These are phyloP conservation scores for Penicillium canariense DNA, from an alignment of 495 filamentous ascomycete species.

Conservation along the genomic window DNA sequence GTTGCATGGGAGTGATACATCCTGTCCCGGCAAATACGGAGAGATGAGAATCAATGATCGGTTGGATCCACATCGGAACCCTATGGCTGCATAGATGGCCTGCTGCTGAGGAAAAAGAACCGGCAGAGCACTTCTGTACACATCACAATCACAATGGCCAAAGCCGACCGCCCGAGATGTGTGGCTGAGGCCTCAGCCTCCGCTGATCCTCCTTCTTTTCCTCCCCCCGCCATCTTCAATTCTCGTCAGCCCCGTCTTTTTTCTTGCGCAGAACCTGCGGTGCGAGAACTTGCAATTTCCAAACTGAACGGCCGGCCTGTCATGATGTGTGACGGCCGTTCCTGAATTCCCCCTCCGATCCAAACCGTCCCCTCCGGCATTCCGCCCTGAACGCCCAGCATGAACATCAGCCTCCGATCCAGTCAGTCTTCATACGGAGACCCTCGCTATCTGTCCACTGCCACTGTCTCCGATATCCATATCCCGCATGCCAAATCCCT, in stretches of 20 bases:
- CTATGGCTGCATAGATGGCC: background rate
- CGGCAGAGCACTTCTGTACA: too few species aligned
- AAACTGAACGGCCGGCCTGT: too few species aligned
- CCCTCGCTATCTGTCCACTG: conserved; percentile 40
- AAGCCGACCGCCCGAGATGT: too few species aligned
- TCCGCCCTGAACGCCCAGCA: conserved; percentile 24
- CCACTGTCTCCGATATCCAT: conserved; percentile 38
- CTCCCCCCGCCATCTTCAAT: conserved; percentile 25
- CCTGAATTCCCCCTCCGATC: conserved; percentile 12
- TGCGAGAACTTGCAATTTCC: too few species aligned
- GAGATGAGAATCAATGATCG: background rate
- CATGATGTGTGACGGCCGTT: conserved; percentile 21
- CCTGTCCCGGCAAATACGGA: background rate
- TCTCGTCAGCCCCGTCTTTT: conserved; percentile 15
- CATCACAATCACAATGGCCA: background rate
- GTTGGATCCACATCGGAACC: background rate
- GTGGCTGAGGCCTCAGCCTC: conserved; percentile 22
- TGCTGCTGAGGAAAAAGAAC: too few species aligned
- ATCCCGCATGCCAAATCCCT: conserved; percentile 40
- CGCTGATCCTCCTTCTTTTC: conserved; percentile 23
- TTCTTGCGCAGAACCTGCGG: too few species aligned
- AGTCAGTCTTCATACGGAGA: conserved; percentile 50
- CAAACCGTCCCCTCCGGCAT: conserved; percentile 13
- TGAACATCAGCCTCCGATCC: conserved; percentile 47
- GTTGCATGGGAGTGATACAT: background rate